These are phyloP conservation scores for Scopulariopsis brevicaulis DNA, from an alignment of 2,329 filamentous ascomycete genomes.

Conservation along the genomic window DNA sequence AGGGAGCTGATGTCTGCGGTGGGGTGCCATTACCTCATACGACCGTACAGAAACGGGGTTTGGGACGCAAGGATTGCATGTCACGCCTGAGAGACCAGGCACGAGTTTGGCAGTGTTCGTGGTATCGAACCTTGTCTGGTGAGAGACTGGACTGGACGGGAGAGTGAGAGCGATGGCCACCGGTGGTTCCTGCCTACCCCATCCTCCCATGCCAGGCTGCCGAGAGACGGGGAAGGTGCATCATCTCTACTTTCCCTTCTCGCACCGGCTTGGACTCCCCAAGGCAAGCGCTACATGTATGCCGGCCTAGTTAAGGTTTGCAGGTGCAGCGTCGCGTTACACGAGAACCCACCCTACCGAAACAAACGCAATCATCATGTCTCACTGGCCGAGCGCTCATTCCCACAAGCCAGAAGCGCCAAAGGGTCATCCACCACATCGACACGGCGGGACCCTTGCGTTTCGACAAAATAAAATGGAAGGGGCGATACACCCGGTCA, in stretches of 20 bases:
- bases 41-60: neutral
- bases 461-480: too few species aligned
- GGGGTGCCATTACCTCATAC: neutral
- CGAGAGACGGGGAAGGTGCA: neutral
- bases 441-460: too few species aligned
- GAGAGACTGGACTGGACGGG: neutral
- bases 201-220: too few species aligned
- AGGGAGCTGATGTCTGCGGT: neutral
- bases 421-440: too few species aligned
- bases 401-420: neutral
- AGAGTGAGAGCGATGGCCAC: too few species aligned
- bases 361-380: neutral
- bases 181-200: too few species aligned
- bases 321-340: neutral
- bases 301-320: too few species aligned
- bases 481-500: too few species aligned
- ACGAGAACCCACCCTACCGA: neutral
- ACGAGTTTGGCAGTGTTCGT: neutral
- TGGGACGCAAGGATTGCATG: neutral
- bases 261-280: too few species aligned
- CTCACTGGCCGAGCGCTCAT: neutral
- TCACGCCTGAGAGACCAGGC: neutral
- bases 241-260: neutral
- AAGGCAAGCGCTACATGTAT: too few species aligned
- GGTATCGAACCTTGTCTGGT: neutral